phyloP scores from a whole-genome alignment of 2,329 filamentous ascomycete species.

The Knoxdaviesia capensis region DNA sequence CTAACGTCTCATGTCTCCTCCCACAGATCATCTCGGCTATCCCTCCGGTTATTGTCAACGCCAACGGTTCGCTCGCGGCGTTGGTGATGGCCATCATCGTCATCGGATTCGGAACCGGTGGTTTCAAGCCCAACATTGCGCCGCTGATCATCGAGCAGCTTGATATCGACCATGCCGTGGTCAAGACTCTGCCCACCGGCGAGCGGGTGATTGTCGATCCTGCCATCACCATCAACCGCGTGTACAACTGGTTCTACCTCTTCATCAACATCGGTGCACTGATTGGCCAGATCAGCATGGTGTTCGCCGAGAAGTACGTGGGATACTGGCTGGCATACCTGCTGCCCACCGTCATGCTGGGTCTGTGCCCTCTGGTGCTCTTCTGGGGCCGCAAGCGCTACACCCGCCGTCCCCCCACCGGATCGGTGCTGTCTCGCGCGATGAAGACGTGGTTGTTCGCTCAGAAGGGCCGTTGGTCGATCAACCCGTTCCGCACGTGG shows the following conservation, averaged over 20 bases:
- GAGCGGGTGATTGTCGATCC: constrained; percentile 47
- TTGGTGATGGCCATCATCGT: constrained; percentile 39
- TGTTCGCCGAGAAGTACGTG: constrained; percentile 53
- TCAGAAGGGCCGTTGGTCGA: constrained; percentile 47
- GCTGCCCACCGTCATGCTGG: constrained; percentile 46
- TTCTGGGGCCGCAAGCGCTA: constrained; percentile 38
- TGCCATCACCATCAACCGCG: constrained; percentile 36
- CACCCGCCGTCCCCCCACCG: constrained; percentile 34
- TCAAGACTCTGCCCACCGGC: constrained; percentile 29
- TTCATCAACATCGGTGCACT: constrained; percentile 53
- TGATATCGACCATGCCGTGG: constrained; percentile 29
- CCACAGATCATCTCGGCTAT: constrained; percentile 35
- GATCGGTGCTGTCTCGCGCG: constrained; percentile 48
- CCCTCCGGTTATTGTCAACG: constrained; percentile 36
- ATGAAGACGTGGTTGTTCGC: constrained; percentile 39
- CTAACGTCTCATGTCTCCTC: too few relatives aligned
- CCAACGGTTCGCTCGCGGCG: constrained; percentile 34
- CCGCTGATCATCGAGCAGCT: constrained; percentile 49
- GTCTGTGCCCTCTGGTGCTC: constrained; percentile 41
- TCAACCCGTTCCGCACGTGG: constrained; percentile 42
- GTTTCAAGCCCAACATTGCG: constrained; percentile 57
- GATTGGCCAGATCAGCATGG: constrained; percentile 42
- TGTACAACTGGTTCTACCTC: constrained; percentile 53
- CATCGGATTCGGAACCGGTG: constrained; percentile 44
- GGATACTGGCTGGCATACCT: constrained; percentile 55